Percentiles rank a stretch among this genome's conserved stretches.
phyloP scores from a whole-genome alignment of 306 rosid species.

The Pyrus bretschneideri region DNA sequence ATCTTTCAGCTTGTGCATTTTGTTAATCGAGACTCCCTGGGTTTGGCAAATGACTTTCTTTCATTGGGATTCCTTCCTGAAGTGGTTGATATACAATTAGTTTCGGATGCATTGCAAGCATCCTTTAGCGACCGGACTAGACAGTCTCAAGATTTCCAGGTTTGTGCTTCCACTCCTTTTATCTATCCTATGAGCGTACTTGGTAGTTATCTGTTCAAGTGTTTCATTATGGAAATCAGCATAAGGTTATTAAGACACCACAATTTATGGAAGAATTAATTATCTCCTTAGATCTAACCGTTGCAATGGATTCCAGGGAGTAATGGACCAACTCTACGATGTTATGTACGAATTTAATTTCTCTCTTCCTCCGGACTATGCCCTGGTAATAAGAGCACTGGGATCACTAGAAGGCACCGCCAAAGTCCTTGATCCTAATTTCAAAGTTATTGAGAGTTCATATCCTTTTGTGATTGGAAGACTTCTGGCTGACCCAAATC shows the following conservation, averaged over 20 bases:
- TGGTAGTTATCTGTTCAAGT: not conserved
- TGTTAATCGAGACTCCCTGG: conserved; percentile 91
- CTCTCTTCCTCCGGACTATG: conserved; percentile 96
- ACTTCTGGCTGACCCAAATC: conserved; percentile 86
- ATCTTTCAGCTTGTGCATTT: conserved; percentile 95
- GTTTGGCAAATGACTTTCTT: conserved; percentile 96
- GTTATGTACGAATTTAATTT: conserved; percentile 87
- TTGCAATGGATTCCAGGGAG: conserved; percentile 68
- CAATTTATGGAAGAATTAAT: too few species aligned
- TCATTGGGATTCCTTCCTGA: conserved; percentile 96
- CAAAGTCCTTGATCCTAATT: conserved; percentile 82
- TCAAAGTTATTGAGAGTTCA: conserved; percentile 88
- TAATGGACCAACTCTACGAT: conserved; percentile 75
- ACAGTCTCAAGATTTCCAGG: conserved; percentile 93
- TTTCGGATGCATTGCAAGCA: conserved; percentile 64
- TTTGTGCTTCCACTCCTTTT: conserved; percentile 20
- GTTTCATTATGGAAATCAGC: not conserved
- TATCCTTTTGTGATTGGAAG: conserved; percentile 91
- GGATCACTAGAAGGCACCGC: conserved; percentile 99
- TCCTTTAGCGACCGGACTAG: conserved; percentile 47
- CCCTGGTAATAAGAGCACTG: conserved; percentile 85
- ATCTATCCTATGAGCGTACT: conserved; percentile 3
- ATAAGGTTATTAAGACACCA: not conserved
- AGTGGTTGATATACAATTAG: conserved; percentile 56
- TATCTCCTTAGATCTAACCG: not conserved